Conservation (phyloP, 768 basidiomycete species). For the Lactarius akahatsu region DNA sequence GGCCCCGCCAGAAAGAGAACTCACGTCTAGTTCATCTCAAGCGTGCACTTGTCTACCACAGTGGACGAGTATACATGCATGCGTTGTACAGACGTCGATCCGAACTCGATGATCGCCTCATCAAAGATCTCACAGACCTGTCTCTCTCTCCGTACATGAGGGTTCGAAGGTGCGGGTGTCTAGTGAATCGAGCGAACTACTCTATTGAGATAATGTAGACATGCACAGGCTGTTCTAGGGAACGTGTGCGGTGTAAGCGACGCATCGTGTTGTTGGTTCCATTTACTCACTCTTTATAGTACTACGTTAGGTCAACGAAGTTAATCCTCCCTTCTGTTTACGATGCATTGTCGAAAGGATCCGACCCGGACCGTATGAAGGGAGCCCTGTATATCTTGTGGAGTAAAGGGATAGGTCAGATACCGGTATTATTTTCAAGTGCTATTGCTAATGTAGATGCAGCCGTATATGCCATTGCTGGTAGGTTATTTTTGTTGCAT, state of each 20-base stretch:
- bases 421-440: constrained; percentile 17
- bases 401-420: constrained; percentile 66
- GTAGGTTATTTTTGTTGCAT: constrained; percentile 40
- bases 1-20: constrained; percentile 71
- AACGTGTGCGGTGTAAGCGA: constrained; percentile 60
- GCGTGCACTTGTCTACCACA: constrained; percentile 77
- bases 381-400: constrained; percentile 83
- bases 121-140: constrained; percentile 67
- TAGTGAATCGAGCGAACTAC: constrained; percentile 2
- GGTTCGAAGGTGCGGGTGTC: constrained; percentile 56
- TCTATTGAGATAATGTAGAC: constrained; percentile 41
- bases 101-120: constrained; percentile 66
- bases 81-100: constrained; percentile 72
- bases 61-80: constrained; percentile 73
- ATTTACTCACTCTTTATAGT: constrained; percentile 9
- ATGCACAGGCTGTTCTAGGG: constrained; percentile 65
- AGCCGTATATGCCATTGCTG: constrained; percentile 70
- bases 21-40: constrained; percentile 72
- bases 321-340: constrained; percentile 61
- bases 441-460: constrained; percentile 17
- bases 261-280: background rate
- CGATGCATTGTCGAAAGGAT: constrained; percentile 64
- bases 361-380: constrained; percentile 92
- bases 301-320: constrained; percentile 66
- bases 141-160: constrained; percentile 80